Conservation (phyloP, 1,139 yeast species). For the Lodderomyces margitis region DNA sequence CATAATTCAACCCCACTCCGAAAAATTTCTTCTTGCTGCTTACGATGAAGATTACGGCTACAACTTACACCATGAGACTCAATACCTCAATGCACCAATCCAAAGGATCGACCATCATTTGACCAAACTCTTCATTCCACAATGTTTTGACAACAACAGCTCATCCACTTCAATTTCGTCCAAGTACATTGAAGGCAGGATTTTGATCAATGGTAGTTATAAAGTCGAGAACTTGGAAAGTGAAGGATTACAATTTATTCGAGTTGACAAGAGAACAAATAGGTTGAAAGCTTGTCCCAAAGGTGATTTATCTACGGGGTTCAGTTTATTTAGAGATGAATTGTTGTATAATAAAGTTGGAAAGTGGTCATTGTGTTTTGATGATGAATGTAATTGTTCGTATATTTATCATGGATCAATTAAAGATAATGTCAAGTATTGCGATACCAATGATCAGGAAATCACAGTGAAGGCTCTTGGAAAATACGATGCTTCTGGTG, state of each 20-base stretch:
- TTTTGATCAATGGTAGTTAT: constrained; percentile 8
- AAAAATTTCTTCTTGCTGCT: constrained; percentile 10
- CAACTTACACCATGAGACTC: background rate
- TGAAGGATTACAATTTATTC: constrained; percentile 6
- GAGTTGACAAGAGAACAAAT: constrained; percentile 10
- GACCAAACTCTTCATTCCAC: constrained; percentile 5
- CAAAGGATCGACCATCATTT: constrained; percentile 5
- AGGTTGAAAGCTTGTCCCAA: constrained; percentile 12
- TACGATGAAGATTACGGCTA: constrained; percentile 7
- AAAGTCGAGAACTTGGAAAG: constrained; percentile 1
- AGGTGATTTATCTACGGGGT: constrained; percentile 9
- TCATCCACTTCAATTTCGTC: background rate
- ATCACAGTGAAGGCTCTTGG: constrained; percentile 10
- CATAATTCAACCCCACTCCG: constrained; percentile 5
- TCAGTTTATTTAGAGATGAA: constrained; percentile 6
- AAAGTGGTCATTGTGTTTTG: constrained; percentile 11
- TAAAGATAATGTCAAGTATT: constrained; percentile 6
- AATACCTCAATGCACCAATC: constrained; percentile 5
- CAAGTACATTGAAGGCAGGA: constrained; percentile 8
- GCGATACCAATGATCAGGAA: constrained; percentile 7
- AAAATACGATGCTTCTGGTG: constrained; percentile 10
- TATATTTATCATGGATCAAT: constrained; percentile 10
- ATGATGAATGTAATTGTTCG: constrained; percentile 4
- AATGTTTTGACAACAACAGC: constrained; percentile 1
- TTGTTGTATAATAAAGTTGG: constrained; percentile 4